Base-by-base conservation (phyloP, 192 early-diverging fungal species). In the Diversispora eburnea region DNA sequence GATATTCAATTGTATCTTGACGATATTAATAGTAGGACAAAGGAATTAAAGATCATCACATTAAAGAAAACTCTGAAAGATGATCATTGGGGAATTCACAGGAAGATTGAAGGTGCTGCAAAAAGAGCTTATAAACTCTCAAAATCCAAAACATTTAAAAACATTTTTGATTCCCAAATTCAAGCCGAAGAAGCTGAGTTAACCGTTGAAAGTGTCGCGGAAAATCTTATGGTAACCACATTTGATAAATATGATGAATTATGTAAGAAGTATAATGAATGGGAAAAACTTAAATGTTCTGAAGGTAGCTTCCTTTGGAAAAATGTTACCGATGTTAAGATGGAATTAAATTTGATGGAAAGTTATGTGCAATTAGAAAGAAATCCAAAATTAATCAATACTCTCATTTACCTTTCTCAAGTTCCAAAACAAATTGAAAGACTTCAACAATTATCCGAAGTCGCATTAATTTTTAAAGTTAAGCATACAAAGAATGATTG, bases 401-500 rank as follows among this genome's bases (percentile, higher is more conserved):
- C 13, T 20, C 9, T 70, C 4, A 58, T 0, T 6, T n/a, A 58
- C 58, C 43, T 70, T 9, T 55, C 55, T 19, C 15, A 43, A 43
- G 17, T 58, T 58, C 57, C 57, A 58, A 58, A 58, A 25, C 57
- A 58, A 58, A 58, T 58, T 58, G 22, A 25, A 58, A 58, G 57
- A 58, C 22, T 58, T 22, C 13, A 70, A 41, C 43, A 70, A 19
- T 47, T 70, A 46, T 5, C 57, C 2, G 57, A 22, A 6, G 57
- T 58, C 9, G 57, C 19, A 22, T 20, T 6, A 22, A 58, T 58
- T 8, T 58, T 58, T 7, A 58, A 58, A 22, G 57, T 58, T 0
- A 58, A 8, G n/a, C 57, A 58, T 0, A 58, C 57, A 8, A 58
- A 58, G 0, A 8, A 58, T 3, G 57, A 58, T 58, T 58, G 17